A percentile compares a stretch with the other conserved stretches of the same genome.
phyloP scores from a whole-genome alignment of 2,329 filamentous ascomycete genomes.

The Mollisia scopiformis region DNA sequence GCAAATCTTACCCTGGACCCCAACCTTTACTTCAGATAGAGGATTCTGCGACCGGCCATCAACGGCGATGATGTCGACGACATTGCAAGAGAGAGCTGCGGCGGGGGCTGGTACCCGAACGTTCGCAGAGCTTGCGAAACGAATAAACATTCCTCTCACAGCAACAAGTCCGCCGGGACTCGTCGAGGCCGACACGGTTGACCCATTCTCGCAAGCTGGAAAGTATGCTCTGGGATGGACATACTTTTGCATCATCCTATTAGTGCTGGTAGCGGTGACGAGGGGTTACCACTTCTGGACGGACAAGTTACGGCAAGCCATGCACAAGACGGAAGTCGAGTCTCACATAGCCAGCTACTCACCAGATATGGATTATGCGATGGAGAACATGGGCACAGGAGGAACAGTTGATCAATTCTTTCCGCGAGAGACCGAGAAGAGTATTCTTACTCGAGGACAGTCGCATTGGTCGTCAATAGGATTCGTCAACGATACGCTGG shows the following conservation, averaged over 20 bases:
- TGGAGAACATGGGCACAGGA: constrained; percentile 58
- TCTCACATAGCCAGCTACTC: constrained; percentile 61
- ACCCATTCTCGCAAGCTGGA: constrained; percentile 80
- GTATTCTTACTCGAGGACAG: constrained; percentile 60
- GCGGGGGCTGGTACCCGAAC: constrained; percentile 31
- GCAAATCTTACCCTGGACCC: constrained; percentile 5
- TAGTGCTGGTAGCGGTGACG: constrained; percentile 67
- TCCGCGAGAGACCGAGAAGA: constrained; percentile 66
- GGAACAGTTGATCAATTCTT: constrained; percentile 66
- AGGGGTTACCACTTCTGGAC: constrained; percentile 89
- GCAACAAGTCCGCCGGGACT: constrained; percentile 63
- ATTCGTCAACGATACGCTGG: constrained; percentile 76
- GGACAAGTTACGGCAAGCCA: constrained; percentile 87
- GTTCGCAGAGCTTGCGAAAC: constrained; percentile 37
- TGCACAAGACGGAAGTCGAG: constrained; percentile 82
- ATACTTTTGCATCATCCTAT: constrained; percentile 79
- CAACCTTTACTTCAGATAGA: constrained; percentile 4
- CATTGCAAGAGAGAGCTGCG: constrained; percentile 18
- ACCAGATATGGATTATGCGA: constrained; percentile 62
- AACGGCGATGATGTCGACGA: constrained; percentile 15
- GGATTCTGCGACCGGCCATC: not conserved
- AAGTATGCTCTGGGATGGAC: constrained; percentile 90
- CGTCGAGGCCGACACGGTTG: constrained; percentile 64
- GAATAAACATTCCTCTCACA: constrained; percentile 63
- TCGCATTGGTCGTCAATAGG: constrained; percentile 77